Conservation (phyloP, 176 grass and related monocot genomes). For the Pharus latifolius region DNA sequence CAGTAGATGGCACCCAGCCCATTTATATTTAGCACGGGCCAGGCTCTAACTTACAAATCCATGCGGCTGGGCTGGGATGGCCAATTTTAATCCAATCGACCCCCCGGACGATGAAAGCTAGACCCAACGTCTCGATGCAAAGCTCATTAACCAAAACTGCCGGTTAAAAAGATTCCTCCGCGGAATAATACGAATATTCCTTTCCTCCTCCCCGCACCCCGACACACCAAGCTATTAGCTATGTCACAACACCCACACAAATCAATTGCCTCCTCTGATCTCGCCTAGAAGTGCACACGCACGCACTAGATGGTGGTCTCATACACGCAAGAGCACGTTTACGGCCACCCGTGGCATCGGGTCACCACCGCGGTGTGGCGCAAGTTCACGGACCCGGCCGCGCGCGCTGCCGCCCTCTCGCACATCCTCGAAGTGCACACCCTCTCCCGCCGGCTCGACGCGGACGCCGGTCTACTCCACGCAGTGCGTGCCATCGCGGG, state of each 20-base stretch:
- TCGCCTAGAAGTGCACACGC: not conserved
- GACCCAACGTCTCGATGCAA: too few relatives aligned
- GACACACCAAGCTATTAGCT: not conserved
- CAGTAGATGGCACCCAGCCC: too few relatives aligned
- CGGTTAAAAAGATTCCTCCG: too few relatives aligned
- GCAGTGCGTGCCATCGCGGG: slow-evolving; percentile 45
- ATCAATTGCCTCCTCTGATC: not conserved
- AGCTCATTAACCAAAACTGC: too few relatives aligned
- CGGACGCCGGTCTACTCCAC: slow-evolving; percentile 11
- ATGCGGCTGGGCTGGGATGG: too few relatives aligned
- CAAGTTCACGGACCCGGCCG: slow-evolving; percentile 60
- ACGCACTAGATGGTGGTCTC: slow-evolving; percentile 26
- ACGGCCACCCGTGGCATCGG: slow-evolving; percentile 68
- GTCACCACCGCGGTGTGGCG: slow-evolving; percentile 66
- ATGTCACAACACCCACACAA: not conserved
- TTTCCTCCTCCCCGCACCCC: not conserved
- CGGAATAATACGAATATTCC: slow-evolving; percentile 1
- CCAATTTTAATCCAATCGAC: too few relatives aligned
- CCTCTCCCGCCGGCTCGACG: slow-evolving; percentile 31
- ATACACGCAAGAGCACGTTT: slow-evolving; percentile 77
- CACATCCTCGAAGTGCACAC: slow-evolving; percentile 66
- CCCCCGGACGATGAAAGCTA: too few relatives aligned
- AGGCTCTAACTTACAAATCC: too few relatives aligned
- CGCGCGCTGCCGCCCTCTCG: slow-evolving; percentile 9
- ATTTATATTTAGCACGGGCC: too few relatives aligned